Evolutionary conservation across 2,329 filamentous ascomycete species (phyloP).

Genomic region (Botrytis elliptica): DNA sequence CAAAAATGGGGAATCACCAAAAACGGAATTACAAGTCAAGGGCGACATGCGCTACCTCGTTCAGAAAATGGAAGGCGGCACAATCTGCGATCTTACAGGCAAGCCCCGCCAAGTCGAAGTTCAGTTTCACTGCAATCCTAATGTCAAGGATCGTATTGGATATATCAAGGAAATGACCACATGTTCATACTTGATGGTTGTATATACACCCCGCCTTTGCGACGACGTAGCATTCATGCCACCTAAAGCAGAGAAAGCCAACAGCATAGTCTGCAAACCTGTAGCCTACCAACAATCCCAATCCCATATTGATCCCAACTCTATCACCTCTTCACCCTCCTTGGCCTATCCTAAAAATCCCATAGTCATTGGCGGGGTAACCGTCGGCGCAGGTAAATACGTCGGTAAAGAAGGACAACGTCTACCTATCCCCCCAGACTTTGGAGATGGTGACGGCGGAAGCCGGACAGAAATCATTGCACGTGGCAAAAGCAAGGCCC

Average conservation of each 20-base stretch:
- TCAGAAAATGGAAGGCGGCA: conserved; percentile 64
- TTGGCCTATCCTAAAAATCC: conserved; percentile 26
- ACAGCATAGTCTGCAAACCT: conserved; percentile 61
- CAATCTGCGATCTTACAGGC: conserved; percentile 69
- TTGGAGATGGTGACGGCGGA: conserved; percentile 59
- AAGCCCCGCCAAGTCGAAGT: conserved; percentile 66
- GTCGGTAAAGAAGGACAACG: conserved; percentile 35
- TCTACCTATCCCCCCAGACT: conserved; percentile 40
- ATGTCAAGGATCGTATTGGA: conserved; percentile 62
- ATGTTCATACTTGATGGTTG: conserved; percentile 71
- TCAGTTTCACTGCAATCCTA: conserved; percentile 60
- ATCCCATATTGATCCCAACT: conserved; percentile 24
- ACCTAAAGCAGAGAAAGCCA: conserved; percentile 61
- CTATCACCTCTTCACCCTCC: not conserved
- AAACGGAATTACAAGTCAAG: conserved; percentile 58
- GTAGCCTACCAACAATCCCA: conserved; percentile 47
- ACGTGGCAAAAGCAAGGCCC: conserved; percentile 32
- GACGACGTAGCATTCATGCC: conserved; percentile 72
- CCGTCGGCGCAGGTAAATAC: conserved; percentile 37
- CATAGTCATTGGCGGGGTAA: conserved; percentile 35
- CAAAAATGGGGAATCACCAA: conserved; percentile 35
- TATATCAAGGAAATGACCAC: conserved; percentile 73
- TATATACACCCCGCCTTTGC: conserved; percentile 72
- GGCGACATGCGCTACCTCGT: conserved; percentile 68
- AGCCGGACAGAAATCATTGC: conserved; percentile 40